Evolutionary conservation across 2,329 filamentous ascomycete species (phyloP).

Genomic region (Polychaeton citri): DNA sequence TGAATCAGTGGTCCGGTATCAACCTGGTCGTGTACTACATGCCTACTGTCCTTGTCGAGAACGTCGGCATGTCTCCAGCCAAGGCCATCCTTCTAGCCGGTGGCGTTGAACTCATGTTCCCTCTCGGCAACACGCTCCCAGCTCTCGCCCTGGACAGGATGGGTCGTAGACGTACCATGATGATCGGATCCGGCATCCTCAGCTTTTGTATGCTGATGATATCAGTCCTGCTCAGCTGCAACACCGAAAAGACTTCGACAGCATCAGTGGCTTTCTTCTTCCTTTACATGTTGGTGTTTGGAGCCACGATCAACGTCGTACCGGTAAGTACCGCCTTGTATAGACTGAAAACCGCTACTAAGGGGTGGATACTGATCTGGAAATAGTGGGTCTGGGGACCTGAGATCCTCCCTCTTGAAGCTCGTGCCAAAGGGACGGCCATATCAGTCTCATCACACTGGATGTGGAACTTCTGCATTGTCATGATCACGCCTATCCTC

Average conservation of each 20-base stretch:
- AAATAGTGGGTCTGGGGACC: constrained; percentile 21
- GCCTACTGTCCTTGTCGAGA: constrained; percentile 29
- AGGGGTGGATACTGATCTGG: too few species aligned
- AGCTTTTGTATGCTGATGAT: constrained; percentile 26
- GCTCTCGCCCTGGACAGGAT: constrained; percentile 29
- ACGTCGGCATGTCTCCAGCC: constrained; percentile 29
- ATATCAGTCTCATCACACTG: too few species aligned
- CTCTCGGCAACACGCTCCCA: constrained; percentile 28
- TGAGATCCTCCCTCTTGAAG: constrained; percentile 7
- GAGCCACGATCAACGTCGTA: too few species aligned
- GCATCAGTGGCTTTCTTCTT: too few species aligned
- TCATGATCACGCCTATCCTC: constrained; percentile 6
- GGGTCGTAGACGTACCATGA: constrained; percentile 17
- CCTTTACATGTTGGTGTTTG: too few species aligned
- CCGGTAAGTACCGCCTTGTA: too few species aligned
- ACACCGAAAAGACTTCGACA: too few species aligned
- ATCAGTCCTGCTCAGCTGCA: too few species aligned
- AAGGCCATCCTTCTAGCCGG: constrained; percentile 32
- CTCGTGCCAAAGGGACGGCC: constrained; percentile 5
- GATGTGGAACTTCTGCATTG: too few species aligned
- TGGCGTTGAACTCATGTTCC: constrained; percentile 24
- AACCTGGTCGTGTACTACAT: constrained; percentile 25
- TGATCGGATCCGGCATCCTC: constrained; percentile 11
- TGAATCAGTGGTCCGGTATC: constrained; percentile 29
- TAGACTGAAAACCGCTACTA: too few species aligned